A percentile compares a stretch with the other conserved stretches of the same genome.
phyloP scores from a whole-genome alignment of 2,329 filamentous ascomycete genomes.

The Aspergillus eucalypticola region DNA sequence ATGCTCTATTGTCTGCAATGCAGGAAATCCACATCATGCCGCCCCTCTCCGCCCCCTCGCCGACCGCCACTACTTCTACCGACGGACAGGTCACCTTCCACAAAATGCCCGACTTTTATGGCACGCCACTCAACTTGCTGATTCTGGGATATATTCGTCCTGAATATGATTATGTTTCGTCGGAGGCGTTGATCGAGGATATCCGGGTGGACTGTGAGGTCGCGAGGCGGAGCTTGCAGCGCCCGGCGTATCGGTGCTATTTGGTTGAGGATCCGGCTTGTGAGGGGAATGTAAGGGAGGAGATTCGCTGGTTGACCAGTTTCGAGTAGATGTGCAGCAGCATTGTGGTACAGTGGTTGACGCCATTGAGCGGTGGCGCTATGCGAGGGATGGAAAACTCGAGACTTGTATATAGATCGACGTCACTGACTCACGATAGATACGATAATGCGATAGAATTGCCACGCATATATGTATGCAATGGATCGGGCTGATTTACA shows the following conservation, averaged over 20 bases:
- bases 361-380: neutral
- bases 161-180: constrained; percentile 81
- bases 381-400: neutral
- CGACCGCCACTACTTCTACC: constrained; percentile 30
- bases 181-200: constrained; percentile 82
- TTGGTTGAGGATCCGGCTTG: constrained; percentile 35
- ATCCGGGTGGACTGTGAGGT: constrained; percentile 89
- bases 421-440: neutral
- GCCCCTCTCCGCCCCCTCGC: constrained; percentile 56
- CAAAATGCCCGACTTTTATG: constrained; percentile 75
- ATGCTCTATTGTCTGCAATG: no score
- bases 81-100: constrained; percentile 36
- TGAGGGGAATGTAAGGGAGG: constrained; percentile 33
- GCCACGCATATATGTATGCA: neutral
- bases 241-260: constrained; percentile 60
- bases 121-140: constrained; percentile 71
- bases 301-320: constrained; percentile 36
- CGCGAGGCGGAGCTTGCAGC: constrained; percentile 68
- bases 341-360: no score
- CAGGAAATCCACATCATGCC: constrained; percentile 85
- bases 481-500: neutral
- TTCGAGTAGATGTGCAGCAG: constrained; percentile 21
- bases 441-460: neutral
- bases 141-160: constrained; percentile 86
- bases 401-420: constrained; percentile 8